Conservation (phyloP, 1,284 basidiomycete genomes). For the Rhodotorula mucilaginosa region DNA sequence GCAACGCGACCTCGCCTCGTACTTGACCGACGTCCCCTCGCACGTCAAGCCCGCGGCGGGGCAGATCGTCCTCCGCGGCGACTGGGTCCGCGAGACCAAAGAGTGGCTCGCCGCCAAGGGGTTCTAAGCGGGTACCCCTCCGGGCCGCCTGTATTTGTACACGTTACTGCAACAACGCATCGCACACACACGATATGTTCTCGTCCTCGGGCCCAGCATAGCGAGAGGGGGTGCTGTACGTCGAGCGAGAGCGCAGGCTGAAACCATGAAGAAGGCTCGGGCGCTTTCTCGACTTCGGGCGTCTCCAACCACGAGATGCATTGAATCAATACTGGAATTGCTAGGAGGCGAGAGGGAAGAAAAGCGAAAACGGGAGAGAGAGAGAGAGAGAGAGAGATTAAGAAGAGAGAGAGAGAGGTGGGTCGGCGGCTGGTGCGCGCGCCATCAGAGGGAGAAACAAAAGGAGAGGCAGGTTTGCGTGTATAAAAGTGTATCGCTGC, state of each 20-base stretch:
- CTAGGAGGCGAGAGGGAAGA: too few species aligned
- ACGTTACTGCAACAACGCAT: not conserved
- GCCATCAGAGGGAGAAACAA: too few species aligned
- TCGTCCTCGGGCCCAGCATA: not conserved
- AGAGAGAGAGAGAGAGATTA: too few species aligned
- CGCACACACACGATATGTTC: not conserved
- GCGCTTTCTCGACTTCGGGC: too few species aligned
- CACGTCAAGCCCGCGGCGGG: constrained; percentile 22
- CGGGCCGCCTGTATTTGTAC: not conserved
- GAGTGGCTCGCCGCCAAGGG: constrained; percentile 29
- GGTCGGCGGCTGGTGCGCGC: too few species aligned
- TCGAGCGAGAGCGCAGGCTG: not conserved
- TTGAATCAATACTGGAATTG: too few species aligned
- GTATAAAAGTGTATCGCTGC: too few species aligned
- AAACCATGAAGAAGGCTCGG: too few species aligned
- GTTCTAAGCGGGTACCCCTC: constrained; percentile 13
- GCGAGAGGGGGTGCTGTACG: not conserved
- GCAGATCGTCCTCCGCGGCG: constrained; percentile 32
- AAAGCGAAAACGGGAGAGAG: too few species aligned
- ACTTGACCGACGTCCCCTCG: constrained; percentile 7
- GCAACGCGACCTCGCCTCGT: constrained; percentile 17
- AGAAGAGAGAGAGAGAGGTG: too few species aligned
- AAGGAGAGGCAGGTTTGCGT: too few species aligned
- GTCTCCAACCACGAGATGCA: too few species aligned
- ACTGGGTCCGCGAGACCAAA: constrained; percentile 33